A percentile compares a stretch with the other conserved stretches of the same genome.
These are phyloP conservation scores for Pythium rishiriense DNA, from an alignment of 352 stramenopile genomes.

Conservation along the genomic window DNA sequence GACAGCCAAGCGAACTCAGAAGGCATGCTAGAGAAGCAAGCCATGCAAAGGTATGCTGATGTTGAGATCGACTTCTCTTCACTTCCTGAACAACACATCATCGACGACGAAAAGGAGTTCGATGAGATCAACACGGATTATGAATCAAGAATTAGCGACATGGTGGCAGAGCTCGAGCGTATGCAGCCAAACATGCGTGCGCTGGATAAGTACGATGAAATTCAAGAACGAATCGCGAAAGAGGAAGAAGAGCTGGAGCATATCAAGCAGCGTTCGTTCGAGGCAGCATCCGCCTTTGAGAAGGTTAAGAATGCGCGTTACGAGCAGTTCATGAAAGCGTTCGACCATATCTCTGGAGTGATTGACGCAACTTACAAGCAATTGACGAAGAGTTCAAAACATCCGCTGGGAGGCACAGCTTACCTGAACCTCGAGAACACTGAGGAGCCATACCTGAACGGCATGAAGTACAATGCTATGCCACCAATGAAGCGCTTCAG, in stretches of 20 bases:
- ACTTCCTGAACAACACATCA: conserved; percentile 70
- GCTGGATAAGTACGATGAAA: conserved; percentile 86
- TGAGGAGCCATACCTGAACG: conserved; percentile 96
- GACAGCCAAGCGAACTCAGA: conserved; percentile 41
- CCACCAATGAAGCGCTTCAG: conserved; percentile 99
- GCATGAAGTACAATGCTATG: conserved; percentile 99
- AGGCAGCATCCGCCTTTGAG: conserved; percentile 70
- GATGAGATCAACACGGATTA: conserved; percentile 77
- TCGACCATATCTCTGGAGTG: conserved; percentile 90
- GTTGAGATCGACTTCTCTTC: conserved; percentile 90
- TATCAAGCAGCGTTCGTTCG: conserved; percentile 66
- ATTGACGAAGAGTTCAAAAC: conserved; percentile 97
- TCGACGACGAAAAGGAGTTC: conserved; percentile 84
- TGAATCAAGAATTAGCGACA: conserved; percentile 60
- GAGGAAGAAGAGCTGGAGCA: conserved; percentile 81
- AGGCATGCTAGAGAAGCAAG: conserved; percentile 49
- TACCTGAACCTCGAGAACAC: conserved; percentile 86
- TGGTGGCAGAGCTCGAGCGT: conserved; percentile 87
- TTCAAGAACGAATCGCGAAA: conserved; percentile 72
- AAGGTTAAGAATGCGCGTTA: conserved; percentile 69
- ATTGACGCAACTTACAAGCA: conserved; percentile 97
- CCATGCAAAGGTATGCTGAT: conserved; percentile 41
- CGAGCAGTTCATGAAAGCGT: conserved; percentile 93
- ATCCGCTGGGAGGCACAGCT: conserved; percentile 89
- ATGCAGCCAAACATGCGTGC: conserved; percentile 98